A percentile compares a stretch with the other conserved stretches of the same genome.
Conservation (phyloP, 768 basidiomycete species). For the Termitomyces sp. region DNA sequence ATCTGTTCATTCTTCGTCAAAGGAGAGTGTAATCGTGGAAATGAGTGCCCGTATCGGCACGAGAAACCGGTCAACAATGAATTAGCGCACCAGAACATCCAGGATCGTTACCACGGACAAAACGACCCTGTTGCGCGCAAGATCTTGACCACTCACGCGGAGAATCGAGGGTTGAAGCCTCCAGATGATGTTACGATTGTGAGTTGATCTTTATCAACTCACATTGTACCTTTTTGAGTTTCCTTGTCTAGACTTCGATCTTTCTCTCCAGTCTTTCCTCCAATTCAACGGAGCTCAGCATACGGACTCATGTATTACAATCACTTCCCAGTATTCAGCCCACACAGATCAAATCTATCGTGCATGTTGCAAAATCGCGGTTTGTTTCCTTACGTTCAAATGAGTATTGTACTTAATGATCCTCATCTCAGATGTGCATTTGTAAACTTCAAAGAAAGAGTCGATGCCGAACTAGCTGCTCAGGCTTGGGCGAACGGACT, state of each 20-base stretch:
- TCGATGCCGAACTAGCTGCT: conserved; percentile 83
- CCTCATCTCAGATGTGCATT: conserved; percentile 74
- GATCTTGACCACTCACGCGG: conserved; percentile 79
- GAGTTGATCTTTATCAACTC: conserved; percentile 28
- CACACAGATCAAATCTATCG: conserved; percentile 73
- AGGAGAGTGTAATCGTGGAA: conserved; percentile 89
- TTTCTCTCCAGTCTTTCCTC: conserved; percentile 77
- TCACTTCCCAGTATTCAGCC: conserved; percentile 65
- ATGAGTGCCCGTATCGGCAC: conserved; percentile 94
- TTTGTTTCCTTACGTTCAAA: conserved; percentile 24
- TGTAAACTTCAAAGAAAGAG: conserved; percentile 84
- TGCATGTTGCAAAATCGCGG: conserved; percentile 81
- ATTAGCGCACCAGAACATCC: conserved; percentile 86
- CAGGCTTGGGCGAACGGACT: conserved; percentile 89
- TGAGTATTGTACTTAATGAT: neutral
- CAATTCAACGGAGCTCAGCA: conserved; percentile 64
- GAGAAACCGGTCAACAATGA: conserved; percentile 85
- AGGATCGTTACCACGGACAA: conserved; percentile 89
- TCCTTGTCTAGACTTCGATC: conserved; percentile 64
- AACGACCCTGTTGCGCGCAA: conserved; percentile 95
- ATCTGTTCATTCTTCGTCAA: conserved; percentile 95
- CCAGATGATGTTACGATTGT: conserved; percentile 89
- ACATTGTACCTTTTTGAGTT: neutral
- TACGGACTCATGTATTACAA: conserved; percentile 69
- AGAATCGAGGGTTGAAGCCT: conserved; percentile 76